phyloP scores from a whole-genome alignment of 345 rosid species.

The Clausena lansium region DNA sequence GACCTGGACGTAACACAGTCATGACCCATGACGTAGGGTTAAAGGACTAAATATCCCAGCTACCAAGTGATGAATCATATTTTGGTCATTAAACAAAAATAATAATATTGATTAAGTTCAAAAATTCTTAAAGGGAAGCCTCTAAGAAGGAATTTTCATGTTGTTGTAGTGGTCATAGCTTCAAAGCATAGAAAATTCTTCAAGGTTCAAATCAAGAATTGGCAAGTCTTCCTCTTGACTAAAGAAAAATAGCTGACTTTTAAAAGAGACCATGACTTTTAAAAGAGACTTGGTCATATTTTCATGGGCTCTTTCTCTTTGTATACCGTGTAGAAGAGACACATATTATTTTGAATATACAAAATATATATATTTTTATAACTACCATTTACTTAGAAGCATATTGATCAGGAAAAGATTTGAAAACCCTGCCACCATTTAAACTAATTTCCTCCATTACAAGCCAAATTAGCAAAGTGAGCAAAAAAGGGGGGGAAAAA shows the following conservation, averaged over 20 bases:
- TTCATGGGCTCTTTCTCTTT: neutral
- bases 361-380: neutral
- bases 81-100: neutral
- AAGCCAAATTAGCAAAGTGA: neutral
- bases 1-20: neutral
- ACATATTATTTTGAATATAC: constrained; percentile 1
- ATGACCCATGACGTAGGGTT: constrained; percentile 4
- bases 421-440: neutral
- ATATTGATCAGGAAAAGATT: neutral
- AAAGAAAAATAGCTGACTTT: neutral
- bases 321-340: constrained; percentile 13
- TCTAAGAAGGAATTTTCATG: neutral
- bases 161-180: neutral
- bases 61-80: neutral
- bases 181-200: constrained; percentile 25
- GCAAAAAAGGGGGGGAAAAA: neutral
- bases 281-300: constrained; percentile 7
- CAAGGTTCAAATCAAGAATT: constrained; percentile 12
- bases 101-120: neutral
- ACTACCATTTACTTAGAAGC: neutral
- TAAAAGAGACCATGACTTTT: constrained; percentile 9
- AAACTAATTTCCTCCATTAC: neutral
- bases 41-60: neutral
- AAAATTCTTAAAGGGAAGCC: neutral
- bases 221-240: constrained; percentile 27